Base-by-base conservation (phyloP, 1,284 basidiomycete genomes). In the Mrakiaceae sp. region DNA sequence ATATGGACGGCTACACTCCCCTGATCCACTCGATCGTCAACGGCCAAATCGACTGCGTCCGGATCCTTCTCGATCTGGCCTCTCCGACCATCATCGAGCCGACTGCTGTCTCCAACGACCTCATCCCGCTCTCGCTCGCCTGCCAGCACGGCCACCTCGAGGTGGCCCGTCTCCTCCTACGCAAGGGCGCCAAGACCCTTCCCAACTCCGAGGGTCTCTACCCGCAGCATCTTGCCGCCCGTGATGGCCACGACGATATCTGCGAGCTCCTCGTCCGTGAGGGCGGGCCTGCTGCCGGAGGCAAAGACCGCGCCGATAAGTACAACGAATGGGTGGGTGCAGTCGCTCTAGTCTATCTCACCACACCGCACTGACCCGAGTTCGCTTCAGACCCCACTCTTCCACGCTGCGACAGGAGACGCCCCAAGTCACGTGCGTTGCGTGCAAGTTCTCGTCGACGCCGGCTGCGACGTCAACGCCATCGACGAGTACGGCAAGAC, bases 181-280 rank as follows among this genome's bases (percentile, higher is more conserved):
- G 86, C 69, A 82, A 87, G 59, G 87, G 87, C 27, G 92, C 91
- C 5, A 82, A 82, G 62, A 87, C 89, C 68, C 72, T 88, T 40
- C 82, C 92, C 3, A 98, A 98, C 73, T 90, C 86, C 60, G 97
- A 95, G 69, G 96, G 96, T 14, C 87, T 98, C 72, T 95, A 88
- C 73, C 94, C 96, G 0, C 90, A 96, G 72, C 95, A 98, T 77
- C 83, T 98, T n/a, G 96, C 96, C 39, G 94, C 94, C n/a, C 85
- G 90, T 66, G 89, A 93, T 72, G 96, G 96, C 1, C 94, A 97
- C 71, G 83, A 82, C 4, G 84, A 86, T 42, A 85, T 96, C 40
- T 90, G 94, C 72, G 81, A 79, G 64, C 76, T 95, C 8, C 83
- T 99, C n/a, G 79, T 93, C 4, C 81, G 82, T 51, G 84, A 88